Percentiles rank a stretch among this genome's conserved stretches.
These are phyloP conservation scores for Aspergillus ochraceoroseus DNA, from an alignment of 2,329 filamentous ascomycete genomes.

Conservation along the genomic window DNA sequence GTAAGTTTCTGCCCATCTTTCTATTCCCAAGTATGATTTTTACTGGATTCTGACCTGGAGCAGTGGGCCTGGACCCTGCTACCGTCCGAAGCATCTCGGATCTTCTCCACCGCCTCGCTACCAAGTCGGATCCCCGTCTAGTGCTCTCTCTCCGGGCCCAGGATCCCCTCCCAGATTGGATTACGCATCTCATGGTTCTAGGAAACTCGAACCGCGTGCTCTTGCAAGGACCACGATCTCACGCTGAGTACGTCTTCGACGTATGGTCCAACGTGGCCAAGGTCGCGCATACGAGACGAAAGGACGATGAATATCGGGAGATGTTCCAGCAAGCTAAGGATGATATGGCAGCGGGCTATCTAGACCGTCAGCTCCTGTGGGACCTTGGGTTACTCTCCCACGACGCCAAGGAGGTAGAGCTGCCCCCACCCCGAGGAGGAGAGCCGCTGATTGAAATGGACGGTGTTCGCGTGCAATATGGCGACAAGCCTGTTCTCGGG, in stretches of 20 bases:
- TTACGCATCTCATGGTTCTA: conserved; percentile 75
- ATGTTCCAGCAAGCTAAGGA: conserved; percentile 15
- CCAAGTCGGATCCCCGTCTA: conserved; percentile 62
- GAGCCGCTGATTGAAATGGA: conserved; percentile 81
- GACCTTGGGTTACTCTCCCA: conserved; percentile 23
- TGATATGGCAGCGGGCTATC: conserved; percentile 20
- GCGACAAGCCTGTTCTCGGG: conserved; percentile 69
- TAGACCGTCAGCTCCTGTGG: conserved; percentile 26
- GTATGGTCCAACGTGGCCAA: conserved; percentile 28
- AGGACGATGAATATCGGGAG: conserved; percentile 3
- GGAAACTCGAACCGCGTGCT: conserved; percentile 62
- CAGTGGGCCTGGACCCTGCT: conserved; percentile 81
- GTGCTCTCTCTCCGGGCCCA: conserved; percentile 76
- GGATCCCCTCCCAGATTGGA: conserved; percentile 83
- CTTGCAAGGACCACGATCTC: conserved; percentile 60
- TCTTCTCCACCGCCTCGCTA: conserved; percentile 64
- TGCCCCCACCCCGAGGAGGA: conserved; percentile 41
- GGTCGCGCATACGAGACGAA: background rate
- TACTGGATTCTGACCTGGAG: too few species aligned
- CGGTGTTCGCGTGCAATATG: conserved; percentile 76
- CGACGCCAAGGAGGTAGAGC: conserved; percentile 15
- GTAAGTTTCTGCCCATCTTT: too few species aligned
- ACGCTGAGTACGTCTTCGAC: conserved; percentile 48
- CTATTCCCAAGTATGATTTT: too few species aligned
- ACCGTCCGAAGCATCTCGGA: conserved; percentile 68